Evolutionary conservation across 208 protist species (phyloP), one percentile per base, ranked within the genome.

Genomic region (Zelonia costaricensis): DNA sequence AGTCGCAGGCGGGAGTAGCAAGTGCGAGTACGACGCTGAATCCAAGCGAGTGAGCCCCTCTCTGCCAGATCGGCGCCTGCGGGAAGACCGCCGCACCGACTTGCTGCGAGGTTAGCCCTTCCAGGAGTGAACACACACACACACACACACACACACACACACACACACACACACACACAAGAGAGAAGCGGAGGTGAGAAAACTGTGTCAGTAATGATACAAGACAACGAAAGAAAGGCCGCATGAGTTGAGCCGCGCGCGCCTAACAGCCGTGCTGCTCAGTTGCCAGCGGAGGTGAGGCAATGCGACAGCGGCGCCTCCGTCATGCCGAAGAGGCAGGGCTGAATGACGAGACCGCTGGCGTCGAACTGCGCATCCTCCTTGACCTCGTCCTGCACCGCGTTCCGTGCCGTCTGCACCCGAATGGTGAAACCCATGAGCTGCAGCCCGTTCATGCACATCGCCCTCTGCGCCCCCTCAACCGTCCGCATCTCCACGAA

Each of bases 401-500:
- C 62, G 45, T 86, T 94, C 16, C 78, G 82, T 20, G 88, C 88
- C 23, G 76, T 67, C 63, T 92, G 83, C 25, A 94, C 82, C 23
- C 83, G 81, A 28, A 94, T 75, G 43, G 42, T 62, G 52, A 54
- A 65, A 20, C 84, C 88, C 56, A 89, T 72, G 61, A 92, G 25
- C 54, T 77, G 68, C 16, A 77, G 51, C 20, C 74, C 74, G 55
- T 85, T 88, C 49, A 94, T 76, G 38, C 78, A 71, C 54, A 87
- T 62, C 13, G 71, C 82, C 18, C 65, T 57, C 40, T 65, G 54
- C 22, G 77, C 84, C 28, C 68, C 84, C 31, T 87, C 75, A 16
- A 74, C 12, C 10, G 77, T 85, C 12, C 74, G 67, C 84, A 94
- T 94, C 58, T 94, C 84, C 15, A 94, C 88, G 72, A 94, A 94